Conservation (phyloP, 148 eudicot species). For the Spergularia marina region DNA sequence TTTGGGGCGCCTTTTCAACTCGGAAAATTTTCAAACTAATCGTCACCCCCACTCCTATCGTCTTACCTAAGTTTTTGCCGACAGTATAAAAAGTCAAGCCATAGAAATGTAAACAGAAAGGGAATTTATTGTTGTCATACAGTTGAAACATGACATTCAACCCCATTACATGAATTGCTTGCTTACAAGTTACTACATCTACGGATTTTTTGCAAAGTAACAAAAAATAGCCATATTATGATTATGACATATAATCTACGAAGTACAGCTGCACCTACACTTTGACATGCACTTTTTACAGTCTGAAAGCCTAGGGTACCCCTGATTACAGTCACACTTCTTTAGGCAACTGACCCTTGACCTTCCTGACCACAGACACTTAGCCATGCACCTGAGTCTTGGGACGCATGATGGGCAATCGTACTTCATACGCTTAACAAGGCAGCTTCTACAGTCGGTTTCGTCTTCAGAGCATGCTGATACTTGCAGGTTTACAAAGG, state of each 20-base stretch:
- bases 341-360: slow-evolving; percentile 38
- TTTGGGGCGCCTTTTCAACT: too few relatives aligned
- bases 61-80: too few relatives aligned
- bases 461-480: slow-evolving; percentile 46
- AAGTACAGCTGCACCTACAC: slow-evolving; percentile 66
- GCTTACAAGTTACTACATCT: too few relatives aligned
- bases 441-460: slow-evolving; percentile 50
- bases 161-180: neutral
- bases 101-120: neutral
- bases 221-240: neutral
- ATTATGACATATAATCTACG: slow-evolving; percentile 8
- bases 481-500: slow-evolving; percentile 15
- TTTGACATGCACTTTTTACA: slow-evolving; percentile 72
- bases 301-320: slow-evolving; percentile 54
- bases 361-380: slow-evolving; percentile 60
- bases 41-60: too few relatives aligned
- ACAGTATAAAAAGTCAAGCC: too few relatives aligned
- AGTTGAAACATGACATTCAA: neutral
- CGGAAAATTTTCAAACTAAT: too few relatives aligned
- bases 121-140: neutral
- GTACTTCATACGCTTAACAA: slow-evolving; percentile 42
- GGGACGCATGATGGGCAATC: slow-evolving; percentile 60
- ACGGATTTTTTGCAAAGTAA: neutral
- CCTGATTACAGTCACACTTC: slow-evolving; percentile 58
- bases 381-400: slow-evolving; percentile 68